These are phyloP conservation scores for Chlorella sp. DNA, from an alignment of 139 green algal genomes.

Conservation along the genomic window DNA sequence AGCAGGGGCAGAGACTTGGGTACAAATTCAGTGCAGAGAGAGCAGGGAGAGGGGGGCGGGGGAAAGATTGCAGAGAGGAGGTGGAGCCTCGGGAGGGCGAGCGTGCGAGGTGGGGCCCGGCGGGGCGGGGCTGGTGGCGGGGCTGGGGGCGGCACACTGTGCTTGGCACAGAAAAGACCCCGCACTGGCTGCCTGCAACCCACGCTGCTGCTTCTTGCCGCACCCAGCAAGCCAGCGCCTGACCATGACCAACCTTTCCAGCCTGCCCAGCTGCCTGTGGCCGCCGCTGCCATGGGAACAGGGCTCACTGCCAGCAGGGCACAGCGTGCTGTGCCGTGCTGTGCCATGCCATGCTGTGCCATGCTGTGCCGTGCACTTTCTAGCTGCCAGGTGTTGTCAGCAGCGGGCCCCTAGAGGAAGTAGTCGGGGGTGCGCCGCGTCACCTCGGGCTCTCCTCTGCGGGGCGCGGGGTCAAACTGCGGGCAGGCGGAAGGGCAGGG, in stretches of 20 bases:
- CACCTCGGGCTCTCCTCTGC: constrained; percentile 91
- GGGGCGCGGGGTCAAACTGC: constrained; percentile 96
- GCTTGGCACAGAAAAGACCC: not conserved
- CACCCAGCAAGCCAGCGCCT: too few species aligned
- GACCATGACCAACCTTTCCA: too few species aligned
- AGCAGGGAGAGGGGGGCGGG: not conserved
- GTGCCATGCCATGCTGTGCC: too few species aligned
- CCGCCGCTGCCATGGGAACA: too few species aligned
- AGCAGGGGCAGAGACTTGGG: not conserved
- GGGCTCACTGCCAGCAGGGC: too few species aligned
- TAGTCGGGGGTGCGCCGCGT: constrained; percentile 90
- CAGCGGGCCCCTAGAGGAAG: constrained; percentile 76
- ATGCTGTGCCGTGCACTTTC: too few species aligned
- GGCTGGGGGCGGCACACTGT: not conserved
- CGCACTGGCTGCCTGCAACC: not conserved
- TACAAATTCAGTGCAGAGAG: constrained; percentile 3
- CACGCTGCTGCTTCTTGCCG: not conserved
- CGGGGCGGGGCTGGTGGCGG: too few species aligned
- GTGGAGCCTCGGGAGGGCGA: not conserved
- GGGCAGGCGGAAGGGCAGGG: constrained; percentile 32
- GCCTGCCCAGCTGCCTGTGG: too few species aligned
- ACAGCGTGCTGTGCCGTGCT: too few species aligned
- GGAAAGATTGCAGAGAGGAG: not conserved
- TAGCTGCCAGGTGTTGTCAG: too few species aligned
- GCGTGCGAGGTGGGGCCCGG: not conserved